A percentile compares a stretch with the other conserved stretches of the same genome.
Conservation (phyloP, 2,329 filamentous ascomycete species). For the Didymella sp. region DNA sequence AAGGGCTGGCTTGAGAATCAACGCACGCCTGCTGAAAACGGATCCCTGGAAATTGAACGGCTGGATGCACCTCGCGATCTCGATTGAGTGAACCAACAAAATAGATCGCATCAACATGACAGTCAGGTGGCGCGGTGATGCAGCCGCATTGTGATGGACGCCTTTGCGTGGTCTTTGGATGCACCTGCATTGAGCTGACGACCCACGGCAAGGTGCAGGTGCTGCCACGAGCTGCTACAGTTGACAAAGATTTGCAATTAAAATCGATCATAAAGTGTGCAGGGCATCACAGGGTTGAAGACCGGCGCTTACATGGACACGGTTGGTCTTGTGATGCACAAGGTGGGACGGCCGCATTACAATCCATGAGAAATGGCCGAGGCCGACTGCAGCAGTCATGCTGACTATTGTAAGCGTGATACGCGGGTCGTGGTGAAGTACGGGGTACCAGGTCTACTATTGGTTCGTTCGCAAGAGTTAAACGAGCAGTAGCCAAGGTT, state of each 20-base stretch:
- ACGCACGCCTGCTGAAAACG: constrained; percentile 18
- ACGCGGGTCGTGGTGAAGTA: constrained; percentile 36
- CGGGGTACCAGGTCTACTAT: constrained; percentile 9
- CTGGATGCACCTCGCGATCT: constrained; percentile 38
- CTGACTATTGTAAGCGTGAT: constrained; percentile 29
- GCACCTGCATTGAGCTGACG: constrained; percentile 18
- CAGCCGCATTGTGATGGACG: constrained; percentile 20
- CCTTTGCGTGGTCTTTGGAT: constrained; percentile 17
- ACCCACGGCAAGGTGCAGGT: constrained; percentile 23
- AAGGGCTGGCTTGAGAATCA: constrained; percentile 8
- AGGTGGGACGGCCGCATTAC: constrained; percentile 27
- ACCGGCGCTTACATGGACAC: constrained; percentile 31
- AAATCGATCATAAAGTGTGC: constrained; percentile 22
- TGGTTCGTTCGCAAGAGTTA: neutral
- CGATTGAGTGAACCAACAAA: constrained; percentile 32
- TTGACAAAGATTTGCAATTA: constrained; percentile 24
- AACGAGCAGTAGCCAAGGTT: neutral
- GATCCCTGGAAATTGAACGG: constrained; percentile 24
- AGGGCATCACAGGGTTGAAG: constrained; percentile 20
- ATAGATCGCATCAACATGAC: constrained; percentile 18
- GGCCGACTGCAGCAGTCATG: constrained; percentile 36
- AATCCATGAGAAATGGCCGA: constrained; percentile 32
- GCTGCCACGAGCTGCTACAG: constrained; percentile 28
- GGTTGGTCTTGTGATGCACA: constrained; percentile 42
- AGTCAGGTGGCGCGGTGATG: neutral